Base-by-base conservation (phyloP, 305 asterid genomes). In the Salvia sclarea region DNA sequence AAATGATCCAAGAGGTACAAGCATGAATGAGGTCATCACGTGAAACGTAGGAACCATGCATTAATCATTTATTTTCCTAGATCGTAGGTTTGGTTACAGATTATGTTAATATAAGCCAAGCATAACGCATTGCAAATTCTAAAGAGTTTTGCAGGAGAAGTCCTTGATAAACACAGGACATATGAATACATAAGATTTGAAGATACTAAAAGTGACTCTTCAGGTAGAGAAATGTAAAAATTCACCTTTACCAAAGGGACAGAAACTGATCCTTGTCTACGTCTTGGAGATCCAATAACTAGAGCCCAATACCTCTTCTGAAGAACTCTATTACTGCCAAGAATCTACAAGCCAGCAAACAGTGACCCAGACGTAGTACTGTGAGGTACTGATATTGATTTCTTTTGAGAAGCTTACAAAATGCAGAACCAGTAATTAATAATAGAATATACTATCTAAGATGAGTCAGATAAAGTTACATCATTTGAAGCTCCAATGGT, bases 231-330 rank as follows among this genome's bases (percentile, higher is more conserved):
- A 56, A 48, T 55, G 54, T 68, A 58, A 66, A 66, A 58, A 45
- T 72, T 48, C 67, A 93, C 97, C 96, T 91, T 93, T 76, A 80
- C 82, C 73, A 93, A 69, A 16, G 98, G 96, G 58, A 66, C 83
- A 6, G 95, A 78, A 75, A 93, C 85, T 73, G 83, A 17, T 69
- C 97, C 96, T 73, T 80, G 76, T 4, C 66, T 76, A 45, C 85
- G 88, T 78, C 91, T 83, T 10, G 97, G 98, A 82, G 89, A 84
- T 68, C 98, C 98, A 79, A 93, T 81, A 61, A 91, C 97, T 70
- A 93, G 90, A 31, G 98, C 98, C 93, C 84, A 86, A 75, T 93
- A 93, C 67, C 75, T 89, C 88, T 89, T 91, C 49, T 78, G 88
- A 71, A 93, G 81, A 64, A 70, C 69, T 79, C 73, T 81, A 70